Percentiles rank a stretch among this genome's conserved stretches.
These are phyloP conservation scores for Ilex asprella DNA, from an alignment of 257 asterid genomes.

Conservation along the genomic window DNA sequence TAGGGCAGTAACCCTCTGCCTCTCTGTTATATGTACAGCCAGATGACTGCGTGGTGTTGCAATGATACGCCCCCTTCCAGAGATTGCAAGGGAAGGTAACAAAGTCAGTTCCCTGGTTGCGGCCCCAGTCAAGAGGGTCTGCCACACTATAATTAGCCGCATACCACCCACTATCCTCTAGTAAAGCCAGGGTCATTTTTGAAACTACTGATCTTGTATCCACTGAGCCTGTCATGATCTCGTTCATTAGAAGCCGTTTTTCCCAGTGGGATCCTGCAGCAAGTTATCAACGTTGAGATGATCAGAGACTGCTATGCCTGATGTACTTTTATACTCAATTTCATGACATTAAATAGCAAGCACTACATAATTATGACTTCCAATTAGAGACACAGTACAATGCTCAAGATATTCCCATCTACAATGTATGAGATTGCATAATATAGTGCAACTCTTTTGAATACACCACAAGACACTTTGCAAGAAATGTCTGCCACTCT, in stretches of 20 bases:
- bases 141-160: slow-evolving; percentile 88
- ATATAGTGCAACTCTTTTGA: too few species aligned
- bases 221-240: slow-evolving; percentile 98
- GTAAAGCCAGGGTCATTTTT: slow-evolving; percentile 89
- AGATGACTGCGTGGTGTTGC: slow-evolving; percentile 84
- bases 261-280: slow-evolving; percentile 94
- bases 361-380: neutral
- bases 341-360: neutral
- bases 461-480: too few species aligned
- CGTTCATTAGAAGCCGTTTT: slow-evolving; percentile 91
- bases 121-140: slow-evolving; percentile 93
- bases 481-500: too few species aligned
- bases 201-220: slow-evolving; percentile 95
- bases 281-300: slow-evolving; percentile 11
- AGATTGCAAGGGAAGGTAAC: slow-evolving; percentile 75
- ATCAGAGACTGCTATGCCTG: slow-evolving; percentile 6
- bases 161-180: slow-evolving; percentile 98
- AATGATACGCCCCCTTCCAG: slow-evolving; percentile 92
- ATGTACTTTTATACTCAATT: slow-evolving; percentile 7
- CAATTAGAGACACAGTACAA: too few species aligned
- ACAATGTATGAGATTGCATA: too few species aligned
- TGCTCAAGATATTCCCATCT: too few species aligned
- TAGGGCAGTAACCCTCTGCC: slow-evolving; percentile 97
- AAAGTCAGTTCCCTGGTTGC: slow-evolving; percentile 83
- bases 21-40: slow-evolving; percentile 95